Evolutionary conservation across 768 basidiomycete species (phyloP).

Genomic region (Mrakia frigida): DNA sequence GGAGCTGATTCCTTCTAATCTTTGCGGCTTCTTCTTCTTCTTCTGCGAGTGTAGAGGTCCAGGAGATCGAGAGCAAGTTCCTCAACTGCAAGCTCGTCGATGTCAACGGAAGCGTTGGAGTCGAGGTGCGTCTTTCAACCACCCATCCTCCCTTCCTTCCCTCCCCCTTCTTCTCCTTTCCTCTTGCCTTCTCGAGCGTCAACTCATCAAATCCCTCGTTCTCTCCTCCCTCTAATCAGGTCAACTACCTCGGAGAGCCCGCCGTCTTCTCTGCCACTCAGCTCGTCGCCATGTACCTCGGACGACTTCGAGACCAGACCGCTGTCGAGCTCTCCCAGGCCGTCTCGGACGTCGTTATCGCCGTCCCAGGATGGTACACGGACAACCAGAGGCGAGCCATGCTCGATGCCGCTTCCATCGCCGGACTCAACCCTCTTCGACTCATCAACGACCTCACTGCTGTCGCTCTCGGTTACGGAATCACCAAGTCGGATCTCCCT

Average conservation of each 20-base stretch:
- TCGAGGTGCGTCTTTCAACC: constrained; percentile 58
- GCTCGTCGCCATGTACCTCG: constrained; percentile 83
- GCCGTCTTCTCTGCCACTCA: constrained; percentile 79
- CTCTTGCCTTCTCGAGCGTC: too few species aligned
- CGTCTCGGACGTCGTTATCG: constrained; percentile 88
- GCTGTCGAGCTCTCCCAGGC: constrained; percentile 74
- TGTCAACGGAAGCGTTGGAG: constrained; percentile 72
- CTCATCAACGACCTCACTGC: constrained; percentile 97
- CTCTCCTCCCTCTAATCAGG: constrained; percentile 50
- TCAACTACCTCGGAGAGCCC: constrained; percentile 79
- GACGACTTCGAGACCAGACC: constrained; percentile 83
- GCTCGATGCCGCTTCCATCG: constrained; percentile 82
- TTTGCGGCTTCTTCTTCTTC: neutral
- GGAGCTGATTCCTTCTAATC: neutral
- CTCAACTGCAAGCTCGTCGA: constrained; percentile 83
- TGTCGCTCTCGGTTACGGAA: constrained; percentile 92
- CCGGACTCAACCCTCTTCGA: constrained; percentile 81
- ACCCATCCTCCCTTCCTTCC: neutral
- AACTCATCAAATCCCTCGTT: neutral
- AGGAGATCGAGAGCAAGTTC: constrained; percentile 81
- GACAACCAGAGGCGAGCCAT: constrained; percentile 86
- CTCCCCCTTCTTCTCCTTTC: neutral
- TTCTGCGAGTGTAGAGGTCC: constrained; percentile 43
- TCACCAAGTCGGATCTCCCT: constrained; percentile 96
- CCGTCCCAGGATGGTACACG: constrained; percentile 95